phyloP scores from a whole-genome alignment of 805 yeast species.

The Metschnikowia shivogae region DNA sequence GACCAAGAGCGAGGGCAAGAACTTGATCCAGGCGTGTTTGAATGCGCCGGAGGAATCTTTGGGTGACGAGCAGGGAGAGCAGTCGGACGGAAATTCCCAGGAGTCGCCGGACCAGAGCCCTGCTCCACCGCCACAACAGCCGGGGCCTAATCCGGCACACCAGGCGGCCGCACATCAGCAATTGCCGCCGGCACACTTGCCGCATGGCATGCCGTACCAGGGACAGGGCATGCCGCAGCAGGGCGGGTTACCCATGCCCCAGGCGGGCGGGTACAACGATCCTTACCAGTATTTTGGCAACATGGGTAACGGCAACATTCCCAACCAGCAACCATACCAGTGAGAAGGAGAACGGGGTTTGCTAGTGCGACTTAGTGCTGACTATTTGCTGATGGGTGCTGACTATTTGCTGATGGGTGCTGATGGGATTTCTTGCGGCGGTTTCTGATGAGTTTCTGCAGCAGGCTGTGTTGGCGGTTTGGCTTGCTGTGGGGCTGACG shows the following conservation, averaged over 20 bases:
- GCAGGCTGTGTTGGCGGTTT: too few species aligned
- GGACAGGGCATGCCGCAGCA: conserved; percentile 38
- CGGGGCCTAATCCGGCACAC: conserved; percentile 18
- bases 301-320: conserved; percentile 46
- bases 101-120: conserved; percentile 41
- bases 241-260: conserved; percentile 42
- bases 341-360: conserved; percentile 17
- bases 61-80: conserved; percentile 57
- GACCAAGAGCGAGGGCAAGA: conserved; percentile 95
- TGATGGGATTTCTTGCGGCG: too few species aligned
- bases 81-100: conserved; percentile 46
- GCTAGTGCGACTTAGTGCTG: background rate
- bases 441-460: too few species aligned
- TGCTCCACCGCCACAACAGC: conserved; percentile 25
- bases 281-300: conserved; percentile 62
- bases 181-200: conserved; percentile 38
- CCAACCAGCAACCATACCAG: conserved; percentile 54
- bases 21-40: conserved; percentile 91
- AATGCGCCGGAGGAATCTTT: conserved; percentile 91
- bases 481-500: too few species aligned
- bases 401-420: too few species aligned
- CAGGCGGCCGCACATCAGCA: conserved; percentile 28
- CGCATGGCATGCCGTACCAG: conserved; percentile 45
- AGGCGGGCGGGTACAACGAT: conserved; percentile 48
- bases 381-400: too few species aligned